Base-by-base conservation (phyloP, 2,329 filamentous ascomycete genomes). In the Penicillium brasilianum region DNA sequence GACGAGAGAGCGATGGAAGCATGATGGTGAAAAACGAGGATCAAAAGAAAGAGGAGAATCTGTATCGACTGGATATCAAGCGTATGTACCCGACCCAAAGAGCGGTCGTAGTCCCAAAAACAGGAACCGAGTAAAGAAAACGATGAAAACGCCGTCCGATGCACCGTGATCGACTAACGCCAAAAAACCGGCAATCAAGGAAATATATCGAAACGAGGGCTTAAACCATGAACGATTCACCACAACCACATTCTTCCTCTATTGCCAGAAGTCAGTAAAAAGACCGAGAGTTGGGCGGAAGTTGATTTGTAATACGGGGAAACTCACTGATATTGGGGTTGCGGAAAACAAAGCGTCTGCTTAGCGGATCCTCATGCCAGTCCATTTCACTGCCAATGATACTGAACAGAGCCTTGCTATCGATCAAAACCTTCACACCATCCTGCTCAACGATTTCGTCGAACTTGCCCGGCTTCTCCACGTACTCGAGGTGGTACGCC, bases 351-450 rank as follows among this genome's bases (percentile, higher is more conserved):
- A 99, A 99, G 66, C 91, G 85, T 78, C 93, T 87, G 76, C 90
- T 96, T 66, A 99, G 81, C 81, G 96, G 97, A 71, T 98, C 95
- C 79, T 98, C 93, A 11, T 94, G 85, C 93, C 94, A 99, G 74
- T 99, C 95, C 95, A 99, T 99, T 80, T 98, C 94, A 74, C 91
- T 97, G 5, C 95, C 95, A 71, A 99, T 97, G 57, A 99, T 98
- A 78, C 94, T 98, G 76, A 99, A 93, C 53, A 99, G 81, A 44
- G 95, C 95, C 82, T 97, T 98, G 83, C 92, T 96, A 77, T 99
- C 95, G 59, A 99, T 95, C 75, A 98, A 77, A 36, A 99, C 94
- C 79, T 91, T 94, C 59, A 99, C 94, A 0, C 94, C 95, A 72
- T 98, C 95, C 76, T 99, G 95, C 74, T 96, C 93, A 1, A 99